phyloP scores from a whole-genome alignment of 2,329 filamentous ascomycete species.

The Ophiostoma ulmi region DNA sequence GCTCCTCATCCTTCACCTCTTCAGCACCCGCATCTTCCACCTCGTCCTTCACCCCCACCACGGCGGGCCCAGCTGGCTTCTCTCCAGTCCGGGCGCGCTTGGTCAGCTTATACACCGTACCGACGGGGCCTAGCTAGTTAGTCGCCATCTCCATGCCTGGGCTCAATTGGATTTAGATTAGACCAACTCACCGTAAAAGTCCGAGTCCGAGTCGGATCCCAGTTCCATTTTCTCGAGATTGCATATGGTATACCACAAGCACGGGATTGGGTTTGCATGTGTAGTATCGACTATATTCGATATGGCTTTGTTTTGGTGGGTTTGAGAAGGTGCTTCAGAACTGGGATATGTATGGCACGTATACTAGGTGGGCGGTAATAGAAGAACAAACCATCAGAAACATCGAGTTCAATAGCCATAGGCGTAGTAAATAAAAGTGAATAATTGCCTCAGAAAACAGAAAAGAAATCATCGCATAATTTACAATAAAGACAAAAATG shows the following conservation, averaged over 20 bases:
- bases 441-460: not conserved
- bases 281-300: not conserved
- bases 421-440: not conserved
- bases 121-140: conserved; percentile 48
- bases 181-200: conserved; percentile 48
- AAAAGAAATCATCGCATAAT: not conserved
- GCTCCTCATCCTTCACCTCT: conserved; percentile 29
- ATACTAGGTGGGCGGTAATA: not conserved
- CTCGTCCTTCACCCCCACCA: not conserved
- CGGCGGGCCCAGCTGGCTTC: not conserved
- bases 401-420: not conserved
- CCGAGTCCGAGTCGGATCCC: conserved; percentile 47
- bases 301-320: not conserved
- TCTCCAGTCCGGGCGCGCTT: conserved; percentile 49
- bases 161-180: not conserved
- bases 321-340: not conserved
- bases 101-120: conserved; percentile 45
- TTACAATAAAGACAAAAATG: not conserved
- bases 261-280: not conserved
- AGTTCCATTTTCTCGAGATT: conserved; percentile 27
- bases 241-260: not conserved
- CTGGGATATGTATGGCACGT: not conserved
- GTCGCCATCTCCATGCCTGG: not conserved
- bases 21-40: not conserved
- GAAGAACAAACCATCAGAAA: not conserved